Percentiles rank a stretch among this genome's conserved stretches.
Evolutionary conservation across 768 basidiomycete genomes (phyloP).

Genomic region (Leucosporidium creatinivorum): DNA sequence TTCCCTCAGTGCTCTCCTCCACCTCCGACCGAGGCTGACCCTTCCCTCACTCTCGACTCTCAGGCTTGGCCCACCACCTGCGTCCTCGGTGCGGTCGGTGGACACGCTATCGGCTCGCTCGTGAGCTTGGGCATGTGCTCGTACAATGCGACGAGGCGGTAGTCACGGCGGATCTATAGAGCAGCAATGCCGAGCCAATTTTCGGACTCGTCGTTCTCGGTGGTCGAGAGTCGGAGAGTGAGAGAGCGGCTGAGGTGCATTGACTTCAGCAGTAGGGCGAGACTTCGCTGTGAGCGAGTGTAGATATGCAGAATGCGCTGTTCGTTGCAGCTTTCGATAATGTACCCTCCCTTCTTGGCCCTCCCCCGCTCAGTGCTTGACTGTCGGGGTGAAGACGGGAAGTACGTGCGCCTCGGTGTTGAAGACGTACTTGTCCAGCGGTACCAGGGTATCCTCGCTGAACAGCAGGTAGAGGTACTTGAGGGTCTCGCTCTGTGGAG

Average conservation of each 20-base stretch:
- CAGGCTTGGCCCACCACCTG: slow-evolving; percentile 80
- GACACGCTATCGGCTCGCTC: slow-evolving; percentile 59
- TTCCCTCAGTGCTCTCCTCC: no score
- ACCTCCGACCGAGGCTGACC: not conserved
- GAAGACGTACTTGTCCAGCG: slow-evolving; percentile 72
- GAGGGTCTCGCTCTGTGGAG: slow-evolving; percentile 66
- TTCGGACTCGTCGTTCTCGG: no score
- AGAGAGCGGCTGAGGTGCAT: no score
- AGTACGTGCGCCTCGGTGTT: slow-evolving; percentile 63
- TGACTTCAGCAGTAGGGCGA: no score
- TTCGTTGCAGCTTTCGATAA: no score
- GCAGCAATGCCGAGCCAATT: no score
- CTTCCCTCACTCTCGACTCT: not conserved
- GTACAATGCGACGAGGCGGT: no score
- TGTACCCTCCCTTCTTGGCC: no score
- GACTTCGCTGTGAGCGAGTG: no score
- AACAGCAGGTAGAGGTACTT: slow-evolving; percentile 89
- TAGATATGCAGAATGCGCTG: no score
- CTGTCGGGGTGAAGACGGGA: slow-evolving; percentile 19
- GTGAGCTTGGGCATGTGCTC: slow-evolving; percentile 4
- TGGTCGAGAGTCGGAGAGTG: no score
- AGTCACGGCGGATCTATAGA: no score
- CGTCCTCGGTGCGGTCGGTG: slow-evolving; percentile 61
- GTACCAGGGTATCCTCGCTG: slow-evolving; percentile 61
- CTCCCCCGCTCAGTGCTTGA: not conserved